Evolutionary conservation across 257 asterid genomes (phyloP), one percentile per base, ranked within the genome.

Genomic region (Coffea canephora): DNA sequence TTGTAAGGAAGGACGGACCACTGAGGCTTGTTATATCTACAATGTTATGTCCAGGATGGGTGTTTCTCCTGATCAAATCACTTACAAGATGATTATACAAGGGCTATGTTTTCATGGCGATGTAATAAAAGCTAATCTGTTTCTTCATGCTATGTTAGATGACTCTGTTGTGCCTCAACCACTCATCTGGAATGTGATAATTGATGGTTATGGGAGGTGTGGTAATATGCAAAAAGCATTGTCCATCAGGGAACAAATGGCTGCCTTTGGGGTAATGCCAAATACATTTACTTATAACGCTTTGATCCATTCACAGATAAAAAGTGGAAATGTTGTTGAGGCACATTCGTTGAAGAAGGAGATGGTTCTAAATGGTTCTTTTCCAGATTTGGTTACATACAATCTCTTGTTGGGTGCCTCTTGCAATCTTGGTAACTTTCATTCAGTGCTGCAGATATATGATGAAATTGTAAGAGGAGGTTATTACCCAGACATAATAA

Each of bases 211-310:
- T 69, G 96, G 96, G 80, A 91, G 88, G 78, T 57, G 77, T 78
- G 96, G 97, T 74, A 85, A 85, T 39, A 16, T 90, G 50, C 80
- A 76, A 66, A 83, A 90, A 49, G 94, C 98, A 62, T 57, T 85
- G 61, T 86, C 69, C 68, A 69, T 91, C 83, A 89, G 85, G 86
- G 81, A 87, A 77, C 84, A 88, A 79, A 95, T 95, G 99, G 82
- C 80, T 79, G 85, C 83, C 67, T 81, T 77, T 84, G 94, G 97
- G 72, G 91, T 93, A 76, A 77, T n/a, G 67, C 97, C 98, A 36
- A 91, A 95, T 75, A 83, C 86, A 43, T 92, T 86, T 86, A 92
- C 99, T 9, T 95, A 89, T 86, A 95, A 95, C 81, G 91, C 96
- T 57, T 78, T 91, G 89, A 90, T 95, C 73, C 76, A 82, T 75